phyloP scores from a whole-genome alignment of 257 asterid genomes.

The Solanum chmielewskii region DNA sequence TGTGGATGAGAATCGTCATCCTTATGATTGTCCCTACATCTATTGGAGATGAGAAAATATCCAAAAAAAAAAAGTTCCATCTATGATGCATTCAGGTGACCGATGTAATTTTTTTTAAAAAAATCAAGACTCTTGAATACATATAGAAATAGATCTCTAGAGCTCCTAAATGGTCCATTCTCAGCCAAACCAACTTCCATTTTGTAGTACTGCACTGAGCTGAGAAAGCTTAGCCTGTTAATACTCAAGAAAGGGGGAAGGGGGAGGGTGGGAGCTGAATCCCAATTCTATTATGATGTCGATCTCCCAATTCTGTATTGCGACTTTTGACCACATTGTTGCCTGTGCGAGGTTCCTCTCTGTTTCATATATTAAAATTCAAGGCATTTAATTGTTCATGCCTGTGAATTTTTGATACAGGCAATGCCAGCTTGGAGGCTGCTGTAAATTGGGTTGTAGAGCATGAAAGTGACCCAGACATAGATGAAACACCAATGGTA shows the following conservation, averaged over 20 bases:
- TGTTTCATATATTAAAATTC: neutral
- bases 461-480: slow-evolving; percentile 81
- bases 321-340: neutral
- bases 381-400: neutral
- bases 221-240: neutral
- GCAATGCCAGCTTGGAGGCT: slow-evolving; percentile 68
- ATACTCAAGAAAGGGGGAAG: too few species aligned
- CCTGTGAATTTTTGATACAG: slow-evolving; percentile 21
- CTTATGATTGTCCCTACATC: neutral
- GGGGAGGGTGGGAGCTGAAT: neutral
- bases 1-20: neutral
- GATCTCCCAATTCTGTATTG: neutral
- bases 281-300: neutral
- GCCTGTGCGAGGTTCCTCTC: neutral
- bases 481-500: slow-evolving; percentile 86
- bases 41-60: neutral
- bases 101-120: neutral
- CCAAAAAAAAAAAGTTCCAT: neutral
- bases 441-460: slow-evolving; percentile 90
- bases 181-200: neutral
- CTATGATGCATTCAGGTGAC: neutral
- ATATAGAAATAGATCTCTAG: neutral
- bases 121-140: neutral
- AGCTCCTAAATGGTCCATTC: neutral
- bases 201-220: neutral